phyloP scores from a whole-genome alignment of 2,329 filamentous ascomycete species.

The Hypoxylon sp. region DNA sequence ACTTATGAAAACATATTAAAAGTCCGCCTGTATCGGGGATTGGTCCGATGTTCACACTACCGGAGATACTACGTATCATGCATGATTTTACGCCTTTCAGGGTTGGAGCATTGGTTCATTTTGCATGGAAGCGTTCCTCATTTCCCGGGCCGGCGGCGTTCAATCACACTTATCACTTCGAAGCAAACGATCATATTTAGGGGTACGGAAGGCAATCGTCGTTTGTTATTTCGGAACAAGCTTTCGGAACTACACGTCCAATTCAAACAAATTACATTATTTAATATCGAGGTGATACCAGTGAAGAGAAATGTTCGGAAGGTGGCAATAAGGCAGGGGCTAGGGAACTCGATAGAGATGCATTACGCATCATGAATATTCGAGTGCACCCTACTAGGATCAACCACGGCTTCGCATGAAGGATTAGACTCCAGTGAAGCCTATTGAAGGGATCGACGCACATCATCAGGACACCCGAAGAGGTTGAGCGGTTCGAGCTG shows the following conservation, averaged over 20 bases:
- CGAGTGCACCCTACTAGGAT: neutral
- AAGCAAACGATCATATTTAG: neutral
- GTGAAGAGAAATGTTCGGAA: neutral
- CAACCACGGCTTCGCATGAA: neutral
- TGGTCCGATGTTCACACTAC: neutral
- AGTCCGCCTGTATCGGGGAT: neutral
- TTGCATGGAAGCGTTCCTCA: constrained; percentile 36
- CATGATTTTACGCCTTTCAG: constrained; percentile 32
- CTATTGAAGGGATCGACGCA: neutral
- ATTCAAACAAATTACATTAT: neutral
- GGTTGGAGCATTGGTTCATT: constrained; percentile 26
- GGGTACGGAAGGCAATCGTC: neutral
- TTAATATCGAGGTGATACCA: constrained; percentile 31
- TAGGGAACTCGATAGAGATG: neutral
- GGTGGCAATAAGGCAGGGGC: neutral
- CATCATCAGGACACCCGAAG: neutral
- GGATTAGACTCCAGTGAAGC: neutral
- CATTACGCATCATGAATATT: too few species aligned
- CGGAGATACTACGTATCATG: constrained; percentile 25
- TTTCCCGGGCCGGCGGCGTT: constrained; percentile 30
- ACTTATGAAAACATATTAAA: constrained; percentile 4
- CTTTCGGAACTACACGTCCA: neutral
- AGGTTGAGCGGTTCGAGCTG: neutral
- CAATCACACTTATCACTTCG: neutral
- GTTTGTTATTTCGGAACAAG: neutral